A percentile compares a stretch with the other conserved stretches of the same genome.
Conservation (phyloP, 2,329 filamentous ascomycete species). For the Rhexocercosporidium sp. region DNA sequence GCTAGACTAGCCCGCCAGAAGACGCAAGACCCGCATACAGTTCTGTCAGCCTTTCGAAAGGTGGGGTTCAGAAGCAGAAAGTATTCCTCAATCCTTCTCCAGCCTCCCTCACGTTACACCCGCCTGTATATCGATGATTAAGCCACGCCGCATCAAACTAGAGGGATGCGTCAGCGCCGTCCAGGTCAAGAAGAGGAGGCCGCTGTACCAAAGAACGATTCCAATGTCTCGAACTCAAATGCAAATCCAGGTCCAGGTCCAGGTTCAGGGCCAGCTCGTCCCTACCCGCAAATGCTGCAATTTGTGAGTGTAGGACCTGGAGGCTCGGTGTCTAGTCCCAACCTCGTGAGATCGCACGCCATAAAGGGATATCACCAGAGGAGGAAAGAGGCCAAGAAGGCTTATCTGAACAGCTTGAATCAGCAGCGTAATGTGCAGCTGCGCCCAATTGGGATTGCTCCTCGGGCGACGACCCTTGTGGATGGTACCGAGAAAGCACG, state of each 20-base stretch:
- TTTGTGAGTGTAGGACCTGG: slow-evolving; percentile 18
- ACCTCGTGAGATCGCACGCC: slow-evolving; percentile 19
- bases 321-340: slow-evolving; percentile 12
- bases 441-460: slow-evolving; percentile 10
- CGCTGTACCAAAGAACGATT: background rate
- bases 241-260: background rate
- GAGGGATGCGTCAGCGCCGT: slow-evolving; percentile 5
- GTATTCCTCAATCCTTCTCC: background rate
- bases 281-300: slow-evolving; percentile 10
- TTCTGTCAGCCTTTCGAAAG: slow-evolving; percentile 2
- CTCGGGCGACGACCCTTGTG: background rate
- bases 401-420: slow-evolving; percentile 10
- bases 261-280: background rate
- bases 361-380: slow-evolving; percentile 23
- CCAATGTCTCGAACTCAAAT: slow-evolving; percentile 3
- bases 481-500: background rate
- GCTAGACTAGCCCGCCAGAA: background rate
- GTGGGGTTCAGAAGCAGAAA: background rate
- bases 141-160: background rate
- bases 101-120: background rate
- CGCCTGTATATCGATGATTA: slow-evolving; percentile 6
- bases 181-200: slow-evolving; percentile 2
- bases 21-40: background rate
- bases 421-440: slow-evolving; percentile 10
- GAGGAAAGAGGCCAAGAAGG: slow-evolving; percentile 12